phyloP scores from a whole-genome alignment of 768 basidiomycete species.

The Naganishia randhawae region DNA sequence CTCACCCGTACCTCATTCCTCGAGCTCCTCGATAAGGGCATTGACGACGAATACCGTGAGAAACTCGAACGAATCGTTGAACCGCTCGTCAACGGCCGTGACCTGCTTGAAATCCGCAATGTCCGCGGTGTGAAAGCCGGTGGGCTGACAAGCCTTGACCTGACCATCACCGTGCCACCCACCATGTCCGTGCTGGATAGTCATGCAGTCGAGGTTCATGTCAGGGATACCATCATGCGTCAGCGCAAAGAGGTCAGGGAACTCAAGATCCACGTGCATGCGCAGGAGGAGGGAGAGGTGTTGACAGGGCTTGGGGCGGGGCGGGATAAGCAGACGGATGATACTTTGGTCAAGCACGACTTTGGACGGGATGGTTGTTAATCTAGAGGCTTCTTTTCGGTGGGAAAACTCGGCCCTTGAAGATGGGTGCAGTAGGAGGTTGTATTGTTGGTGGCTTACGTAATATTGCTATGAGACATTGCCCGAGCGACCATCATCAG shows the following conservation, averaged over 20 bases:
- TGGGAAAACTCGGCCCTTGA: too few relatives aligned
- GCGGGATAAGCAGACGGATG: conserved; percentile 15
- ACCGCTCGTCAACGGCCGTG: conserved; percentile 54
- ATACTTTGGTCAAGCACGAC: conserved; percentile 34
- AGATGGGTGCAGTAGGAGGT: too few relatives aligned
- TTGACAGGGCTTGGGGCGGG: conserved; percentile 13
- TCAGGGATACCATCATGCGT: conserved; percentile 51
- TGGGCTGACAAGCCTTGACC: conserved; percentile 76
- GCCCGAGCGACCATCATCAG: neutral
- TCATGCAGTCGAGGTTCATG: conserved; percentile 62
- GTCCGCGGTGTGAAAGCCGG: conserved; percentile 49
- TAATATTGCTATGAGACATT: neutral
- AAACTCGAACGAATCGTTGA: conserved; percentile 60
- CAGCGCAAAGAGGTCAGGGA: conserved; percentile 51
- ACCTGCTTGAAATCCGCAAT: conserved; percentile 43
- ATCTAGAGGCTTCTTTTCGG: neutral
- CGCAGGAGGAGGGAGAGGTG: conserved; percentile 32
- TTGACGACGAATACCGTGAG: conserved; percentile 59
- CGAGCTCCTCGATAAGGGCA: conserved; percentile 79
- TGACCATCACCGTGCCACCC: conserved; percentile 67
- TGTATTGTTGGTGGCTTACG: too few relatives aligned
- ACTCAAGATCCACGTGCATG: conserved; percentile 50
- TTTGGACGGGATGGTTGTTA: conserved; percentile 44
- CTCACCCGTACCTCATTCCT: conserved; percentile 68
- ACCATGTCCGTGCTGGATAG: conserved; percentile 60